Evolutionary conservation across 148 eudicot species (phyloP).

Genomic region (Vaccinium corymbosum): DNA sequence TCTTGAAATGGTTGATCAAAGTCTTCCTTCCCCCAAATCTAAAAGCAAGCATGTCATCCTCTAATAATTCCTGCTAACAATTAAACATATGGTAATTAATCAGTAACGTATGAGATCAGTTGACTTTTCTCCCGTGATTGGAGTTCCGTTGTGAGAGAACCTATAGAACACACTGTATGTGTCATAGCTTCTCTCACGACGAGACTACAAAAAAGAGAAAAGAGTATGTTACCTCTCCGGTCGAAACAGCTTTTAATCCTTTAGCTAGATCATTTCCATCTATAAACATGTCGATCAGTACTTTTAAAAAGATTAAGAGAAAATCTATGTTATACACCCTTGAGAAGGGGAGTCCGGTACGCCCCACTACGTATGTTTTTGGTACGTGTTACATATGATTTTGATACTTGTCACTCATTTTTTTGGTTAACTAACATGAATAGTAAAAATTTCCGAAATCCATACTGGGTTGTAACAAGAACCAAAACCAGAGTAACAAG

Average conservation of each 20-base stretch:
- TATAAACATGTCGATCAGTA: background rate
- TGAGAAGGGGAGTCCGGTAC: too few species aligned
- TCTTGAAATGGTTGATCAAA: background rate
- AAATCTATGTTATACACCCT: too few species aligned
- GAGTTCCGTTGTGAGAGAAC: background rate
- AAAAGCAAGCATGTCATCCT: background rate
- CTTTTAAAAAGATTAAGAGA: background rate
- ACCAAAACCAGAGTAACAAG: too few species aligned
- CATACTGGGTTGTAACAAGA: too few species aligned
- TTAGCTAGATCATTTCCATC: background rate
- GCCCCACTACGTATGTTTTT: too few species aligned
- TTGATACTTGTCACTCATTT: too few species aligned
- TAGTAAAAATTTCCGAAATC: too few species aligned
- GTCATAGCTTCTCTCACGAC: background rate
- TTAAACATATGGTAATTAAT: too few species aligned
- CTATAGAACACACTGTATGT: background rate
- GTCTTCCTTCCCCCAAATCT: background rate
- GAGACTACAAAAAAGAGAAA: too few species aligned
- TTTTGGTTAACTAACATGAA: too few species aligned
- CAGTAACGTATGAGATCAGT: background rate
- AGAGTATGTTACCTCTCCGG: background rate
- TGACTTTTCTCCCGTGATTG: background rate
- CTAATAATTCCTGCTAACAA: background rate
- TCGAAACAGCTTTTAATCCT: background rate
- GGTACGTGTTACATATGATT: too few species aligned